Evolutionary conservation across 495 filamentous ascomycete genomes (phyloP), one percentile per base, ranked within the genome.

Genomic region (Filosporella fistucella): DNA sequence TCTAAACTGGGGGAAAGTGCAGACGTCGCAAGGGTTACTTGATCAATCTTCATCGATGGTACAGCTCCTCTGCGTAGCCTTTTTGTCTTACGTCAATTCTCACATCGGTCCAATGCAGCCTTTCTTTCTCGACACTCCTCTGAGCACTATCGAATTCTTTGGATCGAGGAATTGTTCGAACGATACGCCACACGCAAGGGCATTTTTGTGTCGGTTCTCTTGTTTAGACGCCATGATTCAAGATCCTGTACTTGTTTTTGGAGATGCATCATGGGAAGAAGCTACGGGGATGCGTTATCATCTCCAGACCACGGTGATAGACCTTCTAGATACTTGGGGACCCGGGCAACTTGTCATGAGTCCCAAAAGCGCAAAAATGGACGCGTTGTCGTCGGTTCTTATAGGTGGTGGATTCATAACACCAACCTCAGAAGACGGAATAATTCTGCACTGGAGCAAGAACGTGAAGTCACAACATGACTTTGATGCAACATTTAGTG

Each of bases 371-470:
- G 12, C 2, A 23, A 2, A 10, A 17, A 6, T 33, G 7, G 10
- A n/a, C 25, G 38, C 10, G 4, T 4, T 46, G 7, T 39, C n/a
- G 12, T 30, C 42, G 8, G 28, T 52, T 24, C 25, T 26, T 16
- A 33, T 52, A 2, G 49, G 49, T 11, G 49, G 49, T 23, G 49
- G 42, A n/a, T 30, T 17, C 22, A 46, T 52, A 16, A 30, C 14
- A 16, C 26, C 9, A 8, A 25, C n/a, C n/a, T 8, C 9, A 26
- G 23, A 23, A 30, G 18, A 25, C 11, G 10, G 14, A n/a, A 10
- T 24, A 18, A 18, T 35, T 3, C 23, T 50, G 30, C 23, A 52
- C 32, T 46, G 42, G 49, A 46, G 21, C 22, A 13, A 16, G 9
- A 35, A 22, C 11, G 13, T 13, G 12, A 16, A 22, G 6, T 14